These are phyloP conservation scores for Yarrowia alimentaria DNA, from an alignment of 805 yeast species.

Conservation along the genomic window DNA sequence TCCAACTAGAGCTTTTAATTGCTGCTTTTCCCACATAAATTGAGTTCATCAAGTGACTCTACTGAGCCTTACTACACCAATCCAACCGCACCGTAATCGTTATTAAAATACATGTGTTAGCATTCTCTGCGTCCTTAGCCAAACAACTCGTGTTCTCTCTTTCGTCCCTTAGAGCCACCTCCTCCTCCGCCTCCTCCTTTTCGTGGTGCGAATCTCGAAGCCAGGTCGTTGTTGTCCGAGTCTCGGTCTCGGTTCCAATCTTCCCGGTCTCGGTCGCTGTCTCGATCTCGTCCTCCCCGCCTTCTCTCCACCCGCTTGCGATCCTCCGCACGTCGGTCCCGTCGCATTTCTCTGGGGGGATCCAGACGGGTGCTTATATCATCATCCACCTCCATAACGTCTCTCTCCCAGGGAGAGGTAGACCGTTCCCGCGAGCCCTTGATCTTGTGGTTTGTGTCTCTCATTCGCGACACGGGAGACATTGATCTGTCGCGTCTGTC, in stretches of 20 bases:
- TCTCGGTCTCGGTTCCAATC: not conserved
- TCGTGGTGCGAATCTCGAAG: slow-evolving; percentile 3
- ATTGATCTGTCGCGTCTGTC: not conserved
- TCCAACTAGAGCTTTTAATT: no score
- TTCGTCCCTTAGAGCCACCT: not conserved
- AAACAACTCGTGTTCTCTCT: slow-evolving; percentile 21
- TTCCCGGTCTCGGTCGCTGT: not conserved
- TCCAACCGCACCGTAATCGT: no score
- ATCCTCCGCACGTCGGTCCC: not conserved
- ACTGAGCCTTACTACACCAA: not conserved
- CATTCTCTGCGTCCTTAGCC: no score
- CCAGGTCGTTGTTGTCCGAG: not conserved
- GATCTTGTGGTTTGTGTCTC: not conserved
- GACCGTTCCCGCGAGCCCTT: slow-evolving; percentile 27
- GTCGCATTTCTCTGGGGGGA: not conserved
- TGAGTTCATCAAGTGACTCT: not conserved
- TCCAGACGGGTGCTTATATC: slow-evolving; percentile 6
- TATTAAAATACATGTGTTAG: slow-evolving; percentile 12
- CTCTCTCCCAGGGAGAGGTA: slow-evolving; percentile 25
- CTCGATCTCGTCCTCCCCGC: no score
- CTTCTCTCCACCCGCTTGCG: slow-evolving; percentile 17
- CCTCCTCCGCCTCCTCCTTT: not conserved
- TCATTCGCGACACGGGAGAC: slow-evolving; percentile 24
- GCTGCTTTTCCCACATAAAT: no score
- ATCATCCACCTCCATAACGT: slow-evolving; percentile 2